Percentiles rank a stretch among this genome's conserved stretches.
These are phyloP conservation scores for Syncephalastrum contaminatum DNA, from an alignment of 371 early-diverging fungal species.

Conservation along the genomic window DNA sequence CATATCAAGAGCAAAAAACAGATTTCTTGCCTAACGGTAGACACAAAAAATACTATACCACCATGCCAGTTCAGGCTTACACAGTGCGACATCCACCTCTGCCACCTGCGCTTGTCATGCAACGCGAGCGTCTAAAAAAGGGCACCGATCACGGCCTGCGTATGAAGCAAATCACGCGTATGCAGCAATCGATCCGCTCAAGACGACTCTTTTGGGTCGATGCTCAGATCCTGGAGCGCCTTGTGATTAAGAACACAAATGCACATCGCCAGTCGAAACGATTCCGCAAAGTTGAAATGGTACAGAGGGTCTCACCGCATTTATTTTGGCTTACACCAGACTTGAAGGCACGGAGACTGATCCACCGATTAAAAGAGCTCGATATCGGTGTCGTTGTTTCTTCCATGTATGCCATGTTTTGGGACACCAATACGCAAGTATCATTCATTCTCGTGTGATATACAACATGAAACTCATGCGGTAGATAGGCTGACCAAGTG, in stretches of 20 bases:
- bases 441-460: neutral
- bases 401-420: slow-evolving; percentile 30
- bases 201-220: slow-evolving; percentile 37
- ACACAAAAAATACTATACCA: too few relatives aligned
- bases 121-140: slow-evolving; percentile 24
- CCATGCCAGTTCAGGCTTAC: slow-evolving; percentile 21
- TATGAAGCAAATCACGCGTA: slow-evolving; percentile 7
- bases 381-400: slow-evolving; percentile 26
- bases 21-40: too few relatives aligned
- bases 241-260: slow-evolving; percentile 36
- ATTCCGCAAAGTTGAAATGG: slow-evolving; percentile 22
- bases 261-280: slow-evolving; percentile 41
- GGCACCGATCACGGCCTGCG: slow-evolving; percentile 24
- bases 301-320: neutral
- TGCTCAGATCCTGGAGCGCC: slow-evolving; percentile 28
- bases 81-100: slow-evolving; percentile 19
- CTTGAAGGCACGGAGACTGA: slow-evolving; percentile 21
- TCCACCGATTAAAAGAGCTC: slow-evolving; percentile 32
- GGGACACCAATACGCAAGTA: slow-evolving; percentile 32
- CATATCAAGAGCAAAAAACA: too few relatives aligned
- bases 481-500: slow-evolving; percentile 12
- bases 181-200: slow-evolving; percentile 3
- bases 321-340: neutral
- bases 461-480: neutral
- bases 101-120: slow-evolving; percentile 16